Evolutionary conservation across 1,284 basidiomycete genomes (phyloP).

Genomic region (Malassezia pachydermatis): DNA sequence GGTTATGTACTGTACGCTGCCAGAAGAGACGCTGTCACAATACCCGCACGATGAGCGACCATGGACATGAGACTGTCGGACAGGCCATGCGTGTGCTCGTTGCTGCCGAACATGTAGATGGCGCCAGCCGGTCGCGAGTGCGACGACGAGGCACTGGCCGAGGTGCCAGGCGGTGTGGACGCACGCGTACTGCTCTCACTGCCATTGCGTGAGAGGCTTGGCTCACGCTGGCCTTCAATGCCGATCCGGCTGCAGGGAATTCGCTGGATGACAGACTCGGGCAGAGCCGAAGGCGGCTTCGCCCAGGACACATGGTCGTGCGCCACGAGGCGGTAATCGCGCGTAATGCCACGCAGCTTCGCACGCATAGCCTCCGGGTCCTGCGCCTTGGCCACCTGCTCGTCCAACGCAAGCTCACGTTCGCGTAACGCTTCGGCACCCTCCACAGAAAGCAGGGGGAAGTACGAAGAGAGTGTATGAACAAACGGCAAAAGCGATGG

Average conservation of each 20-base stretch:
- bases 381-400: constrained; percentile 21
- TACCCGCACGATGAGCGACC: constrained; percentile 38
- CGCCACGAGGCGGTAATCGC: constrained; percentile 42
- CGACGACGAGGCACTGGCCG: background rate
- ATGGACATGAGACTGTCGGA: constrained; percentile 40
- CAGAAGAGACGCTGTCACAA: constrained; percentile 29
- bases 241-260: constrained; percentile 8
- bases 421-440: constrained; percentile 18
- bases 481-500: constrained; percentile 29
- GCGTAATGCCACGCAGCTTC: constrained; percentile 36
- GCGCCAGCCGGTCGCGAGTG: constrained; percentile 1
- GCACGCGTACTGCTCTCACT: background rate
- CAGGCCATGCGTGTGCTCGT: constrained; percentile 43
- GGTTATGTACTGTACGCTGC: constrained; percentile 52
- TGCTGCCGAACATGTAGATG: constrained; percentile 42
- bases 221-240: constrained; percentile 12
- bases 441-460: constrained; percentile 29
- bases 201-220: constrained; percentile 14
- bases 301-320: constrained; percentile 12
- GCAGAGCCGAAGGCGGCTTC: background rate
- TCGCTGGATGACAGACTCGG: background rate
- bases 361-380: constrained; percentile 29
- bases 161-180: background rate
- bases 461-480: constrained; percentile 25
- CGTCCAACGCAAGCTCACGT: constrained; percentile 21